Conservation (phyloP, 176 grass and related monocot species). For the Eragrostis curvula region DNA sequence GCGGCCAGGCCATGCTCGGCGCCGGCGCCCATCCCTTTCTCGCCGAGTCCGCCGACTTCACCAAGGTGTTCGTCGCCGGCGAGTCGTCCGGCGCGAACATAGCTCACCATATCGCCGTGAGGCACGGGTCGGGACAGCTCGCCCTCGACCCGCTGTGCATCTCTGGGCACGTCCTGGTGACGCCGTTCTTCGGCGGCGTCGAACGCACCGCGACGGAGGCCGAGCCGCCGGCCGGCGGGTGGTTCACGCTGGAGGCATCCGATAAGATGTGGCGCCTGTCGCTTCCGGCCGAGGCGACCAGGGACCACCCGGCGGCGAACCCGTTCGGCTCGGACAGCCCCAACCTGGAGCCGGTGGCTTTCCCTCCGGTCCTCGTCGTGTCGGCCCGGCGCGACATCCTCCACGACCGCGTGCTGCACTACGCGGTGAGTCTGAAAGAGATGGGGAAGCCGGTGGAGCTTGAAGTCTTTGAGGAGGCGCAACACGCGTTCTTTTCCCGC, state of each 20-base stretch:
- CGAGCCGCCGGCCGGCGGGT: constrained; percentile 39
- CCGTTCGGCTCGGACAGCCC: constrained; percentile 64
- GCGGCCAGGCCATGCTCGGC: not conserved
- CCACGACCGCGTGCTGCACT: constrained; percentile 41
- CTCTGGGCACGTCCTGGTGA: constrained; percentile 53
- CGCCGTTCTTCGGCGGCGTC: constrained; percentile 58
- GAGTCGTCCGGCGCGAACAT: constrained; percentile 51
- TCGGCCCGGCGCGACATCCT: constrained; percentile 50
- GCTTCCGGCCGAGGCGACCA: constrained; percentile 54
- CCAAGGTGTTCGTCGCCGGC: constrained; percentile 41
- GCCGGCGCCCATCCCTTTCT: constrained; percentile 27
- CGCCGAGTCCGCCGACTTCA: constrained; percentile 33
- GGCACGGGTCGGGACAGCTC: constrained; percentile 9
- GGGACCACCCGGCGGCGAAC: constrained; percentile 69
- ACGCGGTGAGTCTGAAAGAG: constrained; percentile 54
- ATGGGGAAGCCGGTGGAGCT: constrained; percentile 61
- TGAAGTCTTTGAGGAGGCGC: constrained; percentile 43
- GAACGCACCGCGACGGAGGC: constrained; percentile 50
- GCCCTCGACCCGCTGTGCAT: not conserved
- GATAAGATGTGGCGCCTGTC: constrained; percentile 65
- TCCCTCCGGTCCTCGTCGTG: constrained; percentile 61
- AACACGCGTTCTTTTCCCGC: constrained; percentile 55
- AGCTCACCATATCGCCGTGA: constrained; percentile 37
- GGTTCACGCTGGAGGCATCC: constrained; percentile 29
- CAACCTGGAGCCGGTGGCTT: constrained; percentile 29